Percentiles rank a stretch among this genome's conserved stretches.
These are phyloP conservation scores for Pythium chondricola DNA, from an alignment of 352 stramenopile genomes.

Conservation along the genomic window DNA sequence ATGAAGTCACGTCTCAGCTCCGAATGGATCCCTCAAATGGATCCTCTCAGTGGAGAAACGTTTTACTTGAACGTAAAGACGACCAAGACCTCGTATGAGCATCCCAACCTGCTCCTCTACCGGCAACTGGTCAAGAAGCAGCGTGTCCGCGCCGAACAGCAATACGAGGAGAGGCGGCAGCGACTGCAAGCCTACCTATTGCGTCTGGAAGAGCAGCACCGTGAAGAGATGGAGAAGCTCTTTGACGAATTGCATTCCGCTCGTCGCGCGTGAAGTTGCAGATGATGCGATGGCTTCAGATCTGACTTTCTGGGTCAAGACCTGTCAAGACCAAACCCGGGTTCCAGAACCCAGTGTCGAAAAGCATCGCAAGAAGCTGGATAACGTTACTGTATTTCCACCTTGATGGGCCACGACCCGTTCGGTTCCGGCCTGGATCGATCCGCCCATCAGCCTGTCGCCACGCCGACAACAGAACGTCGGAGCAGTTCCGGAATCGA, in stretches of 20 bases:
- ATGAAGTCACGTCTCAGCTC: constrained; percentile 23
- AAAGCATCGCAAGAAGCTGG: no score
- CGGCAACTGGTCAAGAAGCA: constrained; percentile 29
- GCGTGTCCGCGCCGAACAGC: constrained; percentile 17
- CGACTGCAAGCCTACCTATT: constrained; percentile 22
- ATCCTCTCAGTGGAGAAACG: constrained; percentile 26
- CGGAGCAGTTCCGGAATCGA: constrained; percentile 10
- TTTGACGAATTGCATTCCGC: not conserved
- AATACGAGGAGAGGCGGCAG: constrained; percentile 10
- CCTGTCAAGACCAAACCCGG: not conserved
- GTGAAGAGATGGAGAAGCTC: not conserved
- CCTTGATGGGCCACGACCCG: not conserved
- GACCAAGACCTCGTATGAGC: constrained; percentile 23
- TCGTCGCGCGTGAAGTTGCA: not conserved
- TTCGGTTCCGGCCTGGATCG: constrained; percentile 11
- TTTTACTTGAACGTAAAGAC: constrained; percentile 40
- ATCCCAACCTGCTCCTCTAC: constrained; percentile 30
- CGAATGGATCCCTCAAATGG: constrained; percentile 42
- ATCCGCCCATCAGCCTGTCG: not conserved
- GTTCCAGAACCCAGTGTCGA: no score
- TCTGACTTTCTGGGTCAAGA: no score
- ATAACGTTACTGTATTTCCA: no score
- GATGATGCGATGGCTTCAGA: constrained; percentile 5
- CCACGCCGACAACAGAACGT: constrained; percentile 8
- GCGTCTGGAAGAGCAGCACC: constrained; percentile 15